Percentiles rank a stretch among this genome's conserved stretches.
Conservation (phyloP, 2,329 filamentous ascomycete species). For the Hymenoscyphus fraxineus region DNA sequence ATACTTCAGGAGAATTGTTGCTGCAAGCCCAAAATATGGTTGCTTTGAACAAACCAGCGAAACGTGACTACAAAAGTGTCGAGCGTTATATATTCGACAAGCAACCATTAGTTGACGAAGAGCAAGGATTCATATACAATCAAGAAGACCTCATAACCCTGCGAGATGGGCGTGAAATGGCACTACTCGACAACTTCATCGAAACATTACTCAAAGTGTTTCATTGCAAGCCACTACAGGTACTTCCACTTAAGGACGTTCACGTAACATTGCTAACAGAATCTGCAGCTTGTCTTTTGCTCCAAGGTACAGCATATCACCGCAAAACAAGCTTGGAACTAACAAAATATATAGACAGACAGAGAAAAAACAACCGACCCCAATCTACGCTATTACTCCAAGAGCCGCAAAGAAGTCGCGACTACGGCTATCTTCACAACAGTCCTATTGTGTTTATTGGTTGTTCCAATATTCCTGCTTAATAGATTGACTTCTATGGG, state of each 20-base stretch:
- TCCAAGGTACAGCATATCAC: not conserved
- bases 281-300: constrained; percentile 2
- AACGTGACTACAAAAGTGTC: constrained; percentile 35
- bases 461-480: constrained; percentile 10
- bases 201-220: constrained; percentile 26
- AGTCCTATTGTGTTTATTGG: constrained; percentile 9
- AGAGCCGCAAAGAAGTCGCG: constrained; percentile 7
- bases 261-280: not conserved
- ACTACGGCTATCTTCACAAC: constrained; percentile 4
- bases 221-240: constrained; percentile 9
- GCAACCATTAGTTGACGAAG: constrained; percentile 23
- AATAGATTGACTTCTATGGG: constrained; percentile 3
- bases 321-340: not conserved
- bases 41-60: constrained; percentile 32
- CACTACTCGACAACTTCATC: constrained; percentile 38
- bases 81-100: constrained; percentile 28
- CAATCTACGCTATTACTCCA: constrained; percentile 11
- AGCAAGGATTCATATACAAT: constrained; percentile 34
- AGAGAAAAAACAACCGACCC: constrained; percentile 9
- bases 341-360: not conserved
- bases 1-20: constrained; percentile 4
- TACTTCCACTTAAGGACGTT: not conserved
- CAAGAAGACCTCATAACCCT: constrained; percentile 42
- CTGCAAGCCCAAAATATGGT: constrained; percentile 20
- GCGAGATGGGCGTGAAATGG: constrained; percentile 37